Percentiles rank a stretch among this genome's conserved stretches.
phyloP scores from a whole-genome alignment of 345 rosid species.

The Linum lewisii region DNA sequence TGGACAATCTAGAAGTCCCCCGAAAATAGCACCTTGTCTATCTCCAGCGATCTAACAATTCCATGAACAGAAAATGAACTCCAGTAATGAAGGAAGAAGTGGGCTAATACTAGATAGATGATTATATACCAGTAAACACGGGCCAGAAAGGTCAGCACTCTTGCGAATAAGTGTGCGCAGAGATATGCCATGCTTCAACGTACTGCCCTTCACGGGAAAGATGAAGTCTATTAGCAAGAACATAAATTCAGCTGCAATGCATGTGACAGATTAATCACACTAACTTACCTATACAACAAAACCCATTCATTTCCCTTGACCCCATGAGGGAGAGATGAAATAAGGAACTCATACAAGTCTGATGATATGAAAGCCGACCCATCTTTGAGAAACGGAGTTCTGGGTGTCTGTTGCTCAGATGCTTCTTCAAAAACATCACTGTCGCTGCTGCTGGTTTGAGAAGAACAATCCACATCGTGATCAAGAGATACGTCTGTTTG shows the following conservation, averaged over 20 bases:
- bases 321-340: constrained; percentile 68
- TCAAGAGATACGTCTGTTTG: background rate
- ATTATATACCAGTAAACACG: constrained; percentile 62
- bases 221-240: constrained; percentile 15
- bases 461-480: constrained; percentile 12
- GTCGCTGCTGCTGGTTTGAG: constrained; percentile 32
- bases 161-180: constrained; percentile 83
- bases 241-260: background rate
- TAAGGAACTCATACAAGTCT: constrained; percentile 60
- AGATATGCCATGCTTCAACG: constrained; percentile 89
- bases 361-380: constrained; percentile 57
- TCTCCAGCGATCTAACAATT: constrained; percentile 63
- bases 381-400: constrained; percentile 38
- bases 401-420: constrained; percentile 24
- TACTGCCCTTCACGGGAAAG: constrained; percentile 90
- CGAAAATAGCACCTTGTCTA: constrained; percentile 72
- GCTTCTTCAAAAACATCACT: constrained; percentile 41
- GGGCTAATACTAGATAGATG: constrained; percentile 2
- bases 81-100: background rate
- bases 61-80: background rate
- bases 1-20: constrained; percentile 75
- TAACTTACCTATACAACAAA: constrained; percentile 70
- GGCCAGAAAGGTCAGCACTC: constrained; percentile 71
- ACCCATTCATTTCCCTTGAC: constrained; percentile 85
- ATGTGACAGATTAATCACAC: constrained; percentile 2